phyloP scores from a whole-genome alignment of 352 stramenopile species.

The Aphanomyces cochlioides region DNA sequence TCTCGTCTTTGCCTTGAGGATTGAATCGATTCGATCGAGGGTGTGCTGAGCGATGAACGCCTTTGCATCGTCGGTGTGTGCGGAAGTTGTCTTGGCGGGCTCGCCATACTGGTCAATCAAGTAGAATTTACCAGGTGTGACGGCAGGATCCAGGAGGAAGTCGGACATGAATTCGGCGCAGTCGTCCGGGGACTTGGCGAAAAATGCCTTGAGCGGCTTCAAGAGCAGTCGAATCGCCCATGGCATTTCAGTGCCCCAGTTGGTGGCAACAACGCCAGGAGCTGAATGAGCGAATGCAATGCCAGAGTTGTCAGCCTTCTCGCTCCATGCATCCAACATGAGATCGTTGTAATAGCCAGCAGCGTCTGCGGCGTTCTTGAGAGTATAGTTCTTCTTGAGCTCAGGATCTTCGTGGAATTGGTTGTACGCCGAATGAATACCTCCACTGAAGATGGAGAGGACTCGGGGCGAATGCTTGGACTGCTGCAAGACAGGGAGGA shows the following conservation, averaged over 20 bases:
- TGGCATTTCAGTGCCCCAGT: slow-evolving; percentile 54
- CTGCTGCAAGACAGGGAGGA: slow-evolving; percentile 37
- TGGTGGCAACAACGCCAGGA: slow-evolving; percentile 51
- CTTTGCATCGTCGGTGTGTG: background rate
- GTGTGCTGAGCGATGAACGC: slow-evolving; percentile 11
- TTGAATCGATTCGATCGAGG: background rate
- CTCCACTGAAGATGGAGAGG: slow-evolving; percentile 42
- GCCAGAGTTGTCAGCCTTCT: slow-evolving; percentile 23
- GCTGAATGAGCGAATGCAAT: slow-evolving; percentile 44
- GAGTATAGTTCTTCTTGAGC: slow-evolving; percentile 39
- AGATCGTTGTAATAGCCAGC: slow-evolving; percentile 57
- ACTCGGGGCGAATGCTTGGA: slow-evolving; percentile 34
- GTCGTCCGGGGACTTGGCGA: slow-evolving; percentile 11
- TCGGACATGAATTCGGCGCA: slow-evolving; percentile 24
- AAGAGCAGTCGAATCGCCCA: slow-evolving; percentile 34
- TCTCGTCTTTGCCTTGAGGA: too few species aligned
- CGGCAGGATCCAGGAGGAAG: slow-evolving; percentile 13
- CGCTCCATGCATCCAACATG: slow-evolving; percentile 39
- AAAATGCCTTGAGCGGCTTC: slow-evolving; percentile 32
- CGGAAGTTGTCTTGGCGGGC: background rate
- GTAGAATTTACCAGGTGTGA: background rate
- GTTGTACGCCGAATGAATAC: slow-evolving; percentile 43
- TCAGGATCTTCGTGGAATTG: slow-evolving; percentile 41
- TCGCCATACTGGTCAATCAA: slow-evolving; percentile 20
- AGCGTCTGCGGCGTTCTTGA: slow-evolving; percentile 49